Evolutionary conservation across 495 filamentous ascomycete genomes (phyloP).

Genomic region (Choiromyces venosus): DNA sequence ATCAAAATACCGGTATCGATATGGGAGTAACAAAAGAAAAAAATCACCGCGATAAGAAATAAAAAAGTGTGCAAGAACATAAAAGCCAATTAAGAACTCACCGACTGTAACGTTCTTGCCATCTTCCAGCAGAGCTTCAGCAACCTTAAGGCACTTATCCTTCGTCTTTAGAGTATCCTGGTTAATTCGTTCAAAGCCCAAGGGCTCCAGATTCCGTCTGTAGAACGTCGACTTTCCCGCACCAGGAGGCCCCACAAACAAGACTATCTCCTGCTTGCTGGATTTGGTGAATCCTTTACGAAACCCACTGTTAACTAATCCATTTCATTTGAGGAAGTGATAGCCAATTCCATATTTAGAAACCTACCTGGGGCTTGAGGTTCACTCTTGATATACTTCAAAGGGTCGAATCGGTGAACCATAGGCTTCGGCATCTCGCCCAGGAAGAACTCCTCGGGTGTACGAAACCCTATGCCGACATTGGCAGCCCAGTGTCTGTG

Average conservation of each 20-base stretch:
- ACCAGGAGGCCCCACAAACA: slow-evolving; percentile 83
- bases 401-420: slow-evolving; percentile 62
- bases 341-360: background rate
- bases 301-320: slow-evolving; percentile 11
- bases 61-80: background rate
- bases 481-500: slow-evolving; percentile 57
- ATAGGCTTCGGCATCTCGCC: slow-evolving; percentile 58
- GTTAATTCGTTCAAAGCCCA: slow-evolving; percentile 80
- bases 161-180: slow-evolving; percentile 83
- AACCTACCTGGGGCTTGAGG: background rate
- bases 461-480: slow-evolving; percentile 69
- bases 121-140: slow-evolving; percentile 57
- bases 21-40: background rate
- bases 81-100: slow-evolving; percentile 45
- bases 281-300: slow-evolving; percentile 53
- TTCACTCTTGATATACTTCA: slow-evolving; percentile 46
- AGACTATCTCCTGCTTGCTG: slow-evolving; percentile 65
- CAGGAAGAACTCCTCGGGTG: slow-evolving; percentile 88
- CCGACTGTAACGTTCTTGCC: slow-evolving; percentile 68
- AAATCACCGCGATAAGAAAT: slow-evolving; percentile 7
- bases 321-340: slow-evolving; percentile 7
- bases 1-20: background rate
- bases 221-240: slow-evolving; percentile 90
- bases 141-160: slow-evolving; percentile 72
- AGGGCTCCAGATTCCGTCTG: slow-evolving; percentile 67